phyloP scores from a whole-genome alignment of 2,329 filamentous ascomycete genomes.

The Xylariaceae sp. region DNA sequence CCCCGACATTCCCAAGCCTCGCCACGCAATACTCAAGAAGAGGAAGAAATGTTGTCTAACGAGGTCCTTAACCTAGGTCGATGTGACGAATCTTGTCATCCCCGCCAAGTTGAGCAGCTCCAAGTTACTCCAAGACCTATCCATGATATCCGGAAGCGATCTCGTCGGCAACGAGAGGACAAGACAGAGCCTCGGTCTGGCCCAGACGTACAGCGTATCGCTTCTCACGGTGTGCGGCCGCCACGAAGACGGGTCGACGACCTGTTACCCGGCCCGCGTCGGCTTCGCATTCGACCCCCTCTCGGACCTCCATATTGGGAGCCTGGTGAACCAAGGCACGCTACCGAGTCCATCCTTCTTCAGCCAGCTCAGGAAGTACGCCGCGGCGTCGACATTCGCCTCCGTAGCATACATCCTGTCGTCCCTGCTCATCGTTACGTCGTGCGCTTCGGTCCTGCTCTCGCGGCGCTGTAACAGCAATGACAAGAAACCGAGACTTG shows the following conservation, averaged over 20 bases:
- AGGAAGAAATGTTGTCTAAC: conserved; percentile 3
- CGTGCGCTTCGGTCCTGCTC: conserved; percentile 19
- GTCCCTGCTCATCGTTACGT: conserved; percentile 20
- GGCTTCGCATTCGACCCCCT: conserved; percentile 30
- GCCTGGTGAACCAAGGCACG: conserved; percentile 19
- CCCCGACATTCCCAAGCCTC: too few species aligned
- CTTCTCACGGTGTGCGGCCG: conserved; percentile 31
- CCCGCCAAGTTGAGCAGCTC: conserved; percentile 30
- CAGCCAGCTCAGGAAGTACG: conserved; percentile 25
- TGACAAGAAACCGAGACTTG: too few species aligned
- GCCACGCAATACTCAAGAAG: too few species aligned
- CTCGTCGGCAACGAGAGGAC: conserved; percentile 27
- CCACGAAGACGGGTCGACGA: conserved; percentile 15
- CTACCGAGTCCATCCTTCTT: conserved; percentile 18
- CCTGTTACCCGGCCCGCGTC: conserved; percentile 27
- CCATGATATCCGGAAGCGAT: conserved; percentile 28
- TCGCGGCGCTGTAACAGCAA: conserved; percentile 16
- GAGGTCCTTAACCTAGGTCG: conserved; percentile 23
- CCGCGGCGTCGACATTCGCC: conserved; percentile 25
- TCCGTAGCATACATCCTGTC: conserved; percentile 27
- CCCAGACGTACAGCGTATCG: conserved; percentile 28
- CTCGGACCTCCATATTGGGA: conserved; percentile 28
- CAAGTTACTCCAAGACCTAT: conserved; percentile 30
- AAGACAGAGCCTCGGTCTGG: conserved; percentile 25
- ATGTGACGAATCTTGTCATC: conserved; percentile 26